Conservation (phyloP, 768 basidiomycete genomes). For the Coprinopsis marcescibilis region DNA sequence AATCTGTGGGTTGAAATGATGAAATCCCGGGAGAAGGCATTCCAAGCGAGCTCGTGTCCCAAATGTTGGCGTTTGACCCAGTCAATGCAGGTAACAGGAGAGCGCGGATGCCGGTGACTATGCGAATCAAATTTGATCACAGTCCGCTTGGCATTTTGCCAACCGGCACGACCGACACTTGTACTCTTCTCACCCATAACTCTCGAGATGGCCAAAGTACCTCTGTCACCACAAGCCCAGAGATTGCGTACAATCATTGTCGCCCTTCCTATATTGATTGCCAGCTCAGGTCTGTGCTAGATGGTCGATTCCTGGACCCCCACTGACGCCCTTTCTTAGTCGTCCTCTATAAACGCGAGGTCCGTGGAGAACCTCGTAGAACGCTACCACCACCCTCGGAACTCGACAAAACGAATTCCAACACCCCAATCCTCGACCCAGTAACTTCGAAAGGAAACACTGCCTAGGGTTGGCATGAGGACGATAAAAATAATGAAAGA, state of each 20-base stretch:
- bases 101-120: too few species aligned
- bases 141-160: too few species aligned
- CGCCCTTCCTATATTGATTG: conserved; percentile 59
- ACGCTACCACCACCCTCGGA: neutral
- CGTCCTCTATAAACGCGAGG: neutral
- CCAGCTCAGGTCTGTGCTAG: conserved; percentile 48
- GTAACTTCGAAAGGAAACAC: neutral
- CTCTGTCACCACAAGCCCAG: conserved; percentile 31
- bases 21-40: too few species aligned
- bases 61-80: too few species aligned
- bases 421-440: neutral
- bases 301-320: neutral
- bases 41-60: too few species aligned
- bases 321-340: neutral
- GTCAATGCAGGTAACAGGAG: too few species aligned
- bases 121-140: too few species aligned
- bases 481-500: conserved; percentile 4
- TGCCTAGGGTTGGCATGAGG: neutral
- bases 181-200: neutral
- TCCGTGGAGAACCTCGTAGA: conserved; percentile 4
- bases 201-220: conserved; percentile 21
- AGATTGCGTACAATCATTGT: conserved; percentile 50
- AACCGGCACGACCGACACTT: too few species aligned
- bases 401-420: neutral
- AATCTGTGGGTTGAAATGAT: too few species aligned